Evolutionary conservation across 306 rosid genomes (phyloP), one percentile per base, ranked within the genome.

Genomic region (Pueraria montana): DNA sequence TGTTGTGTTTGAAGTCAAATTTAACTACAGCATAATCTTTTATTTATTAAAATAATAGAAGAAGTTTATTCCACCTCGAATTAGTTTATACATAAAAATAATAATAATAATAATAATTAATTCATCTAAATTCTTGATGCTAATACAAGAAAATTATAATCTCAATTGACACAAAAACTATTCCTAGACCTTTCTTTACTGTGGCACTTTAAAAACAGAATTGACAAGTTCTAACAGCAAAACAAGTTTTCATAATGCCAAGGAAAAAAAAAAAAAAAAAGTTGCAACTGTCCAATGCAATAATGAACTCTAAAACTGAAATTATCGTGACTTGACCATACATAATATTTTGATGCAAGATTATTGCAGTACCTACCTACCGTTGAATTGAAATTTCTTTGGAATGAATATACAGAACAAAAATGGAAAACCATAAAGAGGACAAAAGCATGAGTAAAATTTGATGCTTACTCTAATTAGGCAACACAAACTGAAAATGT

Each of bases 391-490:
- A 34, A 34, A 4, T 34, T 34, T 71, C 34, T n/a, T 50, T 59
- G 13, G 75, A 79, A 43, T 73, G 80, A 62, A 76, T 24, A 82
- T 52, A 46, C 68, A 86, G 68, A 81, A 78, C 75, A 58, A 61
- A 59, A 36, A 48, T 40, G 74, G 87, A 27, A 86, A 85, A 38
- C 38, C 16, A 78, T 23, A 23, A 75, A 80, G 84, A 87, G 36
- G 78, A 74, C 84, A 74, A 77, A 69, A 24, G 40, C 74, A 77
- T 80, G 83, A 82, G 81, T 69, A 64, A 70, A 34, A 65, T 76
- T 58, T 48, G 75, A 42, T 70, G 86, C 78, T 75, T 84, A 79
- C 69, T 76, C 86, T 43, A 86, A 80, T 43, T 65, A 59, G 64
- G 80, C 61, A 86, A 64, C 53, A 68, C 70, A 52, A 77, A 49